Conservation (phyloP, 2,329 filamentous ascomycete genomes). For the Calonectria montana region DNA sequence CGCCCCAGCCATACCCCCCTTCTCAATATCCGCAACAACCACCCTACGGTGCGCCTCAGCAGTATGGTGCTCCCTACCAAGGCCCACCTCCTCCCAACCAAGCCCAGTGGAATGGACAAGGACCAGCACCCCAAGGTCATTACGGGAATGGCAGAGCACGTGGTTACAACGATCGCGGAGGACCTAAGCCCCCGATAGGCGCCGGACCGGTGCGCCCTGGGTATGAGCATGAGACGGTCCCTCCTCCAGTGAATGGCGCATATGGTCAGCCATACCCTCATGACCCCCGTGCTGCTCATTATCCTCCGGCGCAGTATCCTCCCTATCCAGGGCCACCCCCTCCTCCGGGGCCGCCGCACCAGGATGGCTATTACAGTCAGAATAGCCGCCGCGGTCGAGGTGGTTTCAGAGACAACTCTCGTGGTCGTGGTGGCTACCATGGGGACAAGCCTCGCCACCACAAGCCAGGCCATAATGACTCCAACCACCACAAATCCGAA, state of each 20-base stretch:
- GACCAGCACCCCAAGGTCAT: constrained; percentile 47
- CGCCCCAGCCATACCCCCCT: constrained; percentile 63
- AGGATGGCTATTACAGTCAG: constrained; percentile 50
- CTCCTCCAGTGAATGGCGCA: constrained; percentile 47
- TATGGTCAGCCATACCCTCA: constrained; percentile 55
- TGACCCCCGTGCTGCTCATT: constrained; percentile 52
- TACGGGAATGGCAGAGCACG: constrained; percentile 55
- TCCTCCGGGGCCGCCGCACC: constrained; percentile 48
- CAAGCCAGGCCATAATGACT: constrained; percentile 50
- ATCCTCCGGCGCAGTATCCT: constrained; percentile 49
- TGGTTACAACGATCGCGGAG: constrained; percentile 59
- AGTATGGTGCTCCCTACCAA: constrained; percentile 51
- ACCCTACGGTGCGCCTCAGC: constrained; percentile 55
- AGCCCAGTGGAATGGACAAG: constrained; percentile 49
- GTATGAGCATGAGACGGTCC: constrained; percentile 49
- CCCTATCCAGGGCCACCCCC: constrained; percentile 55
- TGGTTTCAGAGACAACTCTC: constrained; percentile 51
- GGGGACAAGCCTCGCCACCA: constrained; percentile 56
- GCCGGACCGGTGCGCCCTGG: constrained; percentile 49
- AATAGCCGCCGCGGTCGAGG: constrained; percentile 50
- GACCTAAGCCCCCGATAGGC: constrained; percentile 46
- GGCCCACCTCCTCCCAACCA: constrained; percentile 49
- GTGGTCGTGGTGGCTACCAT: constrained; percentile 55
- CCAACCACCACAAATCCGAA: constrained; percentile 49
- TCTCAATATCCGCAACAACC: constrained; percentile 58